phyloP scores from a whole-genome alignment of 441 rosid species.

The Capsella rubella region DNA sequence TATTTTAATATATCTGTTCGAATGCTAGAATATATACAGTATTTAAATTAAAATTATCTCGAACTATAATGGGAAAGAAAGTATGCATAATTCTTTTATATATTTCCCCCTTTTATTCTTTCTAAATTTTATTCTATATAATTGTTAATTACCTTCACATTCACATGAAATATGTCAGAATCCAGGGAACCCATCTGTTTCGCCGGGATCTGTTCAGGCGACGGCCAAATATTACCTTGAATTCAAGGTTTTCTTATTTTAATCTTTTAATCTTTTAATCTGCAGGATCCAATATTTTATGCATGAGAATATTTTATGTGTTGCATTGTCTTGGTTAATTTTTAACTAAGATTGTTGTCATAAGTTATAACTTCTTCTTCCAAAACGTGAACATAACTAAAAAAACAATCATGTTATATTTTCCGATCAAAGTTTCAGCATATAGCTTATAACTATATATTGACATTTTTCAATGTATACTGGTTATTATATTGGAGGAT shows the following conservation, averaged over 20 bases:
- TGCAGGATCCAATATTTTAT: neutral
- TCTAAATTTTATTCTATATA: constrained; percentile 18
- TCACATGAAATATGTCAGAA: constrained; percentile 48
- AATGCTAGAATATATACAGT: neutral
- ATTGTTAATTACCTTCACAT: constrained; percentile 33
- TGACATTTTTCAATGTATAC: neutral
- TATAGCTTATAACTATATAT: neutral
- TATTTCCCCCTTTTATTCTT: neutral
- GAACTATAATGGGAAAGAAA: constrained; percentile 9
- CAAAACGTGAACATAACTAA: neutral
- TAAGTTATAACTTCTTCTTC: neutral
- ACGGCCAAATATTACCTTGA: constrained; percentile 25
- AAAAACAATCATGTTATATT: neutral
- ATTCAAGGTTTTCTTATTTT: neutral
- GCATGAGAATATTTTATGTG: neutral
- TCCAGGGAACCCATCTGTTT: constrained; percentile 28
- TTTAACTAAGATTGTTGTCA: neutral
- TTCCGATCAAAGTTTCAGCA: neutral
- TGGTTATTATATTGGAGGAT: neutral
- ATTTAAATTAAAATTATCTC: neutral
- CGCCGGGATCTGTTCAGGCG: constrained; percentile 41
- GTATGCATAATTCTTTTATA: neutral
- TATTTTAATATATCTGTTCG: neutral
- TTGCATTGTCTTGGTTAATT: constrained; percentile 1
- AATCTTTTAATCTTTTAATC: neutral